These are phyloP conservation scores for Bodo saltans DNA, from an alignment of 78 protist genomes.

Conservation along the genomic window DNA sequence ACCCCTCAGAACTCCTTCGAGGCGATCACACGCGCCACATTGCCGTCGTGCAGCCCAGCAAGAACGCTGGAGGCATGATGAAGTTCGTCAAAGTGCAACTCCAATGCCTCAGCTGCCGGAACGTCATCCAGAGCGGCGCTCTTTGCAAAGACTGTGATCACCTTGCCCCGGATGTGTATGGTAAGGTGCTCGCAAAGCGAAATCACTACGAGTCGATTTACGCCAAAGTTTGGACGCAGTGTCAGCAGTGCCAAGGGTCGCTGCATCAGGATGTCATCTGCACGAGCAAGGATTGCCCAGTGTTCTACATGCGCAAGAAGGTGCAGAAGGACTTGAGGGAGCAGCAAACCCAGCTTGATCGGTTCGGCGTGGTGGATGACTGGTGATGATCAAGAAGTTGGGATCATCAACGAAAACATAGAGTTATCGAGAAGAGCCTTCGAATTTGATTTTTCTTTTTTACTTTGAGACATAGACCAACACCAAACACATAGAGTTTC, in stretches of 20 bases:
- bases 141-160: conserved; percentile 56
- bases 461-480: too few relatives aligned
- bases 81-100: conserved; percentile 43
- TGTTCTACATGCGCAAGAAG: conserved; percentile 92
- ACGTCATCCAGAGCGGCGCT: conserved; percentile 21
- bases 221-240: conserved; percentile 91
- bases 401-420: too few relatives aligned
- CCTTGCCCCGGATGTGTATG: conserved; percentile 60
- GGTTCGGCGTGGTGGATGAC: conserved; percentile 58
- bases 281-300: conserved; percentile 86
- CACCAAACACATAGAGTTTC: too few relatives aligned
- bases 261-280: conserved; percentile 76
- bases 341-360: conserved; percentile 54
- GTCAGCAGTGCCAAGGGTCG: conserved; percentile 93
- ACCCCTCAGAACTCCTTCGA: conserved; percentile 13
- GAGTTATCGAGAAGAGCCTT: too few relatives aligned
- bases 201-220: conserved; percentile 60
- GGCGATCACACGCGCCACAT: conserved; percentile 95
- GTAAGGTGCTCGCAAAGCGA: conserved; percentile 27
- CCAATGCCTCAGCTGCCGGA: conserved; percentile 71
- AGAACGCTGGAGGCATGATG: conserved; percentile 66
- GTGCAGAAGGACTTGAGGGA: conserved; percentile 86
- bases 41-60: conserved; percentile 49
- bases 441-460: too few relatives aligned
- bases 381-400: too few relatives aligned